Conservation (phyloP, 164 flowering plant genomes). For the Vitis cinerea region DNA sequence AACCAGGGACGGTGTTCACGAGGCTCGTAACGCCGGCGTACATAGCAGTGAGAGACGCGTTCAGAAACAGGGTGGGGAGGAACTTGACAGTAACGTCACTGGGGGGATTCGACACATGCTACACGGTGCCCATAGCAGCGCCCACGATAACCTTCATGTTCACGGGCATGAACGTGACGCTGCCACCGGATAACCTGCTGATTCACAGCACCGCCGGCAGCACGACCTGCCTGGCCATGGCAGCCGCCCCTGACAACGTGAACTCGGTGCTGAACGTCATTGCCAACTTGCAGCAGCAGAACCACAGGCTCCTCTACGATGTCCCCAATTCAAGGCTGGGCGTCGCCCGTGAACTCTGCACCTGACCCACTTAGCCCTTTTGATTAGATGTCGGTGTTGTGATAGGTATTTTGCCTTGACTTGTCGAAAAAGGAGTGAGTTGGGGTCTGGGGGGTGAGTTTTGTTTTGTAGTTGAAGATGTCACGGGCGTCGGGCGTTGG, state of each 20-base stretch:
- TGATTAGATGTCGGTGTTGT: no score
- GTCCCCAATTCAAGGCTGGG: slow-evolving; percentile 80
- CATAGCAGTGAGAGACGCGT: slow-evolving; percentile 57
- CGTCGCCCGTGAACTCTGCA: slow-evolving; percentile 71
- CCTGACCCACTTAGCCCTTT: slow-evolving; percentile 5
- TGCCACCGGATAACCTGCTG: slow-evolving; percentile 62
- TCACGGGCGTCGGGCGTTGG: no score
- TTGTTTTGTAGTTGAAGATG: no score
- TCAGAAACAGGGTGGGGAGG: slow-evolving; percentile 44
- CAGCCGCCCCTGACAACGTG: slow-evolving; percentile 68
- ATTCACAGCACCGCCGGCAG: slow-evolving; percentile 67
- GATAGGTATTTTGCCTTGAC: no score
- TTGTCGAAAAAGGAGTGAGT: no score
- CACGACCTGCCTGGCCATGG: slow-evolving; percentile 74
- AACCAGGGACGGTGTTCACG: slow-evolving; percentile 47
- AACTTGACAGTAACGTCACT: slow-evolving; percentile 40
- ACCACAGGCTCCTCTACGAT: slow-evolving; percentile 75
- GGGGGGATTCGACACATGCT: slow-evolving; percentile 93
- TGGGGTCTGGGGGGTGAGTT: no score
- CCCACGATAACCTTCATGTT: slow-evolving; percentile 69
- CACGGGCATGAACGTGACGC: slow-evolving; percentile 67
- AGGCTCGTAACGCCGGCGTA: slow-evolving; percentile 63
- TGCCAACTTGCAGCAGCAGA: slow-evolving; percentile 92
- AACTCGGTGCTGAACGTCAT: slow-evolving; percentile 90
- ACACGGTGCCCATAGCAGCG: slow-evolving; percentile 39